Base-by-base conservation (phyloP, 1,139 yeast genomes). In the Hemisphaericaspora lyxosophila region DNA sequence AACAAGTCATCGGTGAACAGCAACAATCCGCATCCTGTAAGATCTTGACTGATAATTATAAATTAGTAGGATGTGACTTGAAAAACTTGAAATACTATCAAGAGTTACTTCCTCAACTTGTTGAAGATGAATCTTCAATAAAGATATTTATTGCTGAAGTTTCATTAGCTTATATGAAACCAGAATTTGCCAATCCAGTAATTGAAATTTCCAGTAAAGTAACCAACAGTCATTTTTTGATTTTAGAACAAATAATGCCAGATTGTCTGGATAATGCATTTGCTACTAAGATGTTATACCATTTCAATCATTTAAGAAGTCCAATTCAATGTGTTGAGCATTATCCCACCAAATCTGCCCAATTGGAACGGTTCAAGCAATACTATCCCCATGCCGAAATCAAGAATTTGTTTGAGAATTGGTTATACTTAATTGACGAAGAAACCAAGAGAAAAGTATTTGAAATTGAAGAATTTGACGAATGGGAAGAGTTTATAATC, bases 91-190 rank as follows among this genome's bases (percentile, higher is more conserved):
- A 50, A 0, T 51, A 62, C 7, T 82, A 80, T 48, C 51, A 64
- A 31, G 45, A 55, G 6, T 64, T 70, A 34, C 45, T 82, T n/a
- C 31, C 35, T 6, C 29, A 23, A 20, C 32, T 32, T 9, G 33
- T 38, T 18, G 34, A 28, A 7, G 33, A 48, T 11, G 47, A 48
- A 1, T 50, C 62, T 16, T 55, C 73, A 2, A 56, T 75, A 5
- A 76, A 75, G 36, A 69, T 85, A 8, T 86, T 84, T 50, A 72
- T 87, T 30, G 94, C 95, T 0, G 95, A 86, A 55, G 95, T 86
- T 2, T 85, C 95, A 0, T 61, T 86, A 40, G 90, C 94, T 0
- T 86, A 86, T 54, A 86, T 86, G 94, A 70, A 74, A 29, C 82
- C 83, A 5, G 67, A 70, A 24, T 71, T 71, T 42, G 88, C 95